phyloP scores from a whole-genome alignment of 164 flowering plant species.

The Vitis riparia region DNA sequence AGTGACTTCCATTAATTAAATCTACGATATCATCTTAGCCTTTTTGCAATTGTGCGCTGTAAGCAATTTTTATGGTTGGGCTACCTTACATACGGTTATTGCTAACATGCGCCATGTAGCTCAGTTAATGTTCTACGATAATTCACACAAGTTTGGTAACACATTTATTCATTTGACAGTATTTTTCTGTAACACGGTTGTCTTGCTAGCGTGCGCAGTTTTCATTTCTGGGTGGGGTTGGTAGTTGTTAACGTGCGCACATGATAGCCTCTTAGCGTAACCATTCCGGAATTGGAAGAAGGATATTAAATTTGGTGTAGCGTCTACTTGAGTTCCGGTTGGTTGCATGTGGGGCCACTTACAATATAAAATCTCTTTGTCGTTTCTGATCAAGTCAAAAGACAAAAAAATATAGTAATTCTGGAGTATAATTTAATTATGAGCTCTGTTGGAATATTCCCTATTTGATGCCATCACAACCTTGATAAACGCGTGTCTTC shows the following conservation, averaged over 20 bases:
- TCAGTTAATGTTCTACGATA: neutral
- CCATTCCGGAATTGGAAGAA: slow-evolving; percentile 8
- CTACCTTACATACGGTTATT: neutral
- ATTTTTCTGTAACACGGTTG: too few relatives aligned
- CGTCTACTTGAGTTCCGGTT: slow-evolving; percentile 11
- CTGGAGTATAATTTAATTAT: too few relatives aligned
- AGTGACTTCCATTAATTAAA: slow-evolving; percentile 6
- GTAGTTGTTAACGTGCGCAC: too few relatives aligned
- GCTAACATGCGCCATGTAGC: neutral
- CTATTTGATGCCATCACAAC: too few relatives aligned
- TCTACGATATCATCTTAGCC: neutral
- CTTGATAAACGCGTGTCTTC: too few relatives aligned
- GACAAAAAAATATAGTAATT: neutral
- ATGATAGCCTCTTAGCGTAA: too few relatives aligned
- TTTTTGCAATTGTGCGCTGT: too few relatives aligned
- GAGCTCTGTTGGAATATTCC: too few relatives aligned
- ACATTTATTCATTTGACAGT: too few relatives aligned
- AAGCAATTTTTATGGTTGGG: neutral
- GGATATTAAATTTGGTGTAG: neutral
- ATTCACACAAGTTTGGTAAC: too few relatives aligned
- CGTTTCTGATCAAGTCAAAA: neutral
- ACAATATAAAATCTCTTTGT: neutral
- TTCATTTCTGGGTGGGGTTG: neutral
- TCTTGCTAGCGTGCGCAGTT: neutral
- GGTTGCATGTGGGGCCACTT: neutral